phyloP scores from a whole-genome alignment of 805 yeast species.

The Candida ficus region DNA sequence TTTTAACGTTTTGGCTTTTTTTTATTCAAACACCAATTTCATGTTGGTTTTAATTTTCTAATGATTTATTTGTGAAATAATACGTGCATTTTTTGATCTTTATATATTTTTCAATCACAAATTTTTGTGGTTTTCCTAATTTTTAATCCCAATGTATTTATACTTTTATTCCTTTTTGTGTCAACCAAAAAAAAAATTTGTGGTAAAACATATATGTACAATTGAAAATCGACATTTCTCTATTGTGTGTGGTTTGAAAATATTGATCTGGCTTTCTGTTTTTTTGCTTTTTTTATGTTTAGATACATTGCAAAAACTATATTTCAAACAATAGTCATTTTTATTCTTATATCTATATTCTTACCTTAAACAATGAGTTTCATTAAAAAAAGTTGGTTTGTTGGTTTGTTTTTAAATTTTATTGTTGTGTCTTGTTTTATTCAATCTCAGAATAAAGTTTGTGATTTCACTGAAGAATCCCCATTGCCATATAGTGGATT shows the following conservation, averaged over 20 bases:
- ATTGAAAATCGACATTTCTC: too few species aligned
- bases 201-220: too few species aligned
- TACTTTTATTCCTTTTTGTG: too few species aligned
- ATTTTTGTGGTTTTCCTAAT: too few species aligned
- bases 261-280: not conserved
- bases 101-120: too few species aligned
- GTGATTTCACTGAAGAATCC: conserved; percentile 28
- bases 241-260: conserved; percentile 1
- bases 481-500: conserved; percentile 48
- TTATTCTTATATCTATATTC: conserved; percentile 1
- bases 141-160: too few species aligned
- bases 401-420: not conserved
- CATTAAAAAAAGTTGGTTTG: too few species aligned
- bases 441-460: conserved; percentile 24
- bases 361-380: conserved; percentile 1
- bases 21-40: too few species aligned
- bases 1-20: not conserved
- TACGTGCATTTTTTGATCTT: too few species aligned
- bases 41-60: too few species aligned
- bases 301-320: conserved; percentile 4
- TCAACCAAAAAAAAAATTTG: too few species aligned
- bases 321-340: conserved; percentile 3
- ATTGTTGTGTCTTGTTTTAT: not conserved
- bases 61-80: too few species aligned
- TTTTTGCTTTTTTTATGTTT: conserved; percentile 3